A percentile compares a stretch with the other conserved stretches of the same genome.
These are phyloP conservation scores for Crithidia sp. DNA, from an alignment of 208 protist genomes.

Conservation along the genomic window DNA sequence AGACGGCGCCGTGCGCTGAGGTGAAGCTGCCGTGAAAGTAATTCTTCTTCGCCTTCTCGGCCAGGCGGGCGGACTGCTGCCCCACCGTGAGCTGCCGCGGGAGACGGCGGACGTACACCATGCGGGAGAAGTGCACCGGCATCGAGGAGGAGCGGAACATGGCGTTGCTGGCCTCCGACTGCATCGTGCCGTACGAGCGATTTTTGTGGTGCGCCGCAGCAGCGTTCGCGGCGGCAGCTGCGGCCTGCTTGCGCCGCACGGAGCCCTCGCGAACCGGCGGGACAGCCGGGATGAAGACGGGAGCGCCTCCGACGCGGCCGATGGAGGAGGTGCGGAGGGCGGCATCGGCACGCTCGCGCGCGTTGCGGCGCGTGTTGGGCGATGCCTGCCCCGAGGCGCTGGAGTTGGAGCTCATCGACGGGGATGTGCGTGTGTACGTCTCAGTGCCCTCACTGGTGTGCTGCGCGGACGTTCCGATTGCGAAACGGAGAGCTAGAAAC, in stretches of 20 bases:
- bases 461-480: no score
- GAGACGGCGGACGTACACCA: slow-evolving; percentile 45
- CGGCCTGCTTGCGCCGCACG: slow-evolving; percentile 13
- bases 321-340: slow-evolving; percentile 38
- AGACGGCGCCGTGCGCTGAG: slow-evolving; percentile 73
- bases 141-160: slow-evolving; percentile 57
- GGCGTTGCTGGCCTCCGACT: slow-evolving; percentile 5
- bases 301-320: neutral
- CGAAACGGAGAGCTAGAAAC: no score
- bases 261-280: slow-evolving; percentile 17
- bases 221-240: slow-evolving; percentile 9
- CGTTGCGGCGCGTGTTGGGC: neutral
- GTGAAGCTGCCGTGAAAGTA: slow-evolving; percentile 85
- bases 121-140: slow-evolving; percentile 50
- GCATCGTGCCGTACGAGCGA: slow-evolving; percentile 43
- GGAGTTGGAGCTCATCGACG: slow-evolving; percentile 4
- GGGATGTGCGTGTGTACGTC: neutral
- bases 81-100: slow-evolving; percentile 55
- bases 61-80: slow-evolving; percentile 66
- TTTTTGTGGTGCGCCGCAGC: neutral
- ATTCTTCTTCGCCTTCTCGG: slow-evolving; percentile 68
- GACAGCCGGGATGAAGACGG: slow-evolving; percentile 1
- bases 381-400: neutral
- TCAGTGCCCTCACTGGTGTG: no score
- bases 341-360: slow-evolving; percentile 2